phyloP scores from a whole-genome alignment of 1,139 yeast species.

The Yamadazyma atlantica region DNA sequence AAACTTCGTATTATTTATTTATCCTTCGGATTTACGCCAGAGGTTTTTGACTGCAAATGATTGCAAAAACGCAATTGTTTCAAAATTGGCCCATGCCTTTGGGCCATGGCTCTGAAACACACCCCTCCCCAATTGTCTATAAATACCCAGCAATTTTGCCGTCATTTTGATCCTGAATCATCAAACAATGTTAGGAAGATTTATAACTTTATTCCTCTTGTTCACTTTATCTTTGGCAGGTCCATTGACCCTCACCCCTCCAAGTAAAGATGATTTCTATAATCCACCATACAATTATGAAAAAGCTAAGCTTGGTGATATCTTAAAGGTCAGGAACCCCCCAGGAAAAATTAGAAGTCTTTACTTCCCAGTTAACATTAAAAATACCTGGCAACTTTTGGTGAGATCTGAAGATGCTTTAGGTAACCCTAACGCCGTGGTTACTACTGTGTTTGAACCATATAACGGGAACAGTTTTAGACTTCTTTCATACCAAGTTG shows the following conservation, averaged over 20 bases:
- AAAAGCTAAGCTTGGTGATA: constrained; percentile 18
- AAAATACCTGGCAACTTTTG: constrained; percentile 31
- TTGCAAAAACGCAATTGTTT: no score
- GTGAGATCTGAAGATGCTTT: constrained; percentile 31
- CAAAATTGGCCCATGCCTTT: no score
- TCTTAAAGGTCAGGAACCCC: constrained; percentile 22
- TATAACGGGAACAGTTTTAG: constrained; percentile 27
- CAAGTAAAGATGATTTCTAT: constrained; percentile 24
- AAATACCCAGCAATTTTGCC: neutral
- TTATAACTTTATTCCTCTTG: neutral
- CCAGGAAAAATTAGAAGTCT: constrained; percentile 20
- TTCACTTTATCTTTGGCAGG: neutral
- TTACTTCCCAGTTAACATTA: constrained; percentile 20
- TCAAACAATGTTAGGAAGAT: neutral
- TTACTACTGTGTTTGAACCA: constrained; percentile 34
- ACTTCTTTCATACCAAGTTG: constrained; percentile 31
- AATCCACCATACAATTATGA: constrained; percentile 22
- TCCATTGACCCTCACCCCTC: constrained; percentile 2
- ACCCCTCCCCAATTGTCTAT: neutral
- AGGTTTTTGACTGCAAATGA: no score
- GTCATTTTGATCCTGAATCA: neutral
- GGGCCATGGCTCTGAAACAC: no score
- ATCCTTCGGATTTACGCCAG: no score
- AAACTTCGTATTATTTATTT: no score
- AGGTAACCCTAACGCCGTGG: constrained; percentile 31